Base-by-base conservation (phyloP, 495 filamentous ascomycete species). In the Darksidea phi region DNA sequence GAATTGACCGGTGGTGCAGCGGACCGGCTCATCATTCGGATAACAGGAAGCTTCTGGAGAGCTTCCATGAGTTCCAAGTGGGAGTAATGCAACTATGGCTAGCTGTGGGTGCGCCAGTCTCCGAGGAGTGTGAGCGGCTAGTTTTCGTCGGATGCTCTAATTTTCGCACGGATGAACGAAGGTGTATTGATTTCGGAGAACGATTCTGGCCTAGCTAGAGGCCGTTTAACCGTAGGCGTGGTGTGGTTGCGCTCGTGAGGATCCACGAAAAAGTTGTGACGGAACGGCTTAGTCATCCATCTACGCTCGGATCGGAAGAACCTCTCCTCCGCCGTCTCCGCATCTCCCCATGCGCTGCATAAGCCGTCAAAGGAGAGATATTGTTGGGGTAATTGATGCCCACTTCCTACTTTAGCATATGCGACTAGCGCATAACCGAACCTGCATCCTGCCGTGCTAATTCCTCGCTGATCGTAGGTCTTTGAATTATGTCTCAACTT, bases 1-100 rank as follows among this genome's bases (percentile, higher is more conserved):
- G 59, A 59, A 24, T 42, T 52, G 24, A 37, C 25, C 21, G 63
- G 59, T 7, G 54, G 45, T 51, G 54, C 32, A 18, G 59, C n/a
- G 13, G 63, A 25, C 20, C 45, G 12, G 24, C 41, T 25, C 57
- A 61, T 61, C 26, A 32, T 61, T 56, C 51, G 41, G n/a, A 17
- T 18, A 2, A 66, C 13, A 1, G 49, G 41, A 24, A 55, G 37
- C 49, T 54, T 53, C 49, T 59, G 46, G 21, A 54, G 47, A 15
- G 18, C 20, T 55, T 59, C 48, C 61, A 59, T 59, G 47, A 32
- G 43, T 6, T 2, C 23, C 28, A 12, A 32, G 25, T 6, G 24
- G 54, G 11, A n/a, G 52, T 6, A 4, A n/a, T 43, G 28, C 46
- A 15, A 38, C 32, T 51, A 32, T 24, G 28, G 24, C 59, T 47